Evolutionary conservation across 1,139 yeast species (phyloP).

Genomic region (Eremothecium sinecaudum): DNA sequence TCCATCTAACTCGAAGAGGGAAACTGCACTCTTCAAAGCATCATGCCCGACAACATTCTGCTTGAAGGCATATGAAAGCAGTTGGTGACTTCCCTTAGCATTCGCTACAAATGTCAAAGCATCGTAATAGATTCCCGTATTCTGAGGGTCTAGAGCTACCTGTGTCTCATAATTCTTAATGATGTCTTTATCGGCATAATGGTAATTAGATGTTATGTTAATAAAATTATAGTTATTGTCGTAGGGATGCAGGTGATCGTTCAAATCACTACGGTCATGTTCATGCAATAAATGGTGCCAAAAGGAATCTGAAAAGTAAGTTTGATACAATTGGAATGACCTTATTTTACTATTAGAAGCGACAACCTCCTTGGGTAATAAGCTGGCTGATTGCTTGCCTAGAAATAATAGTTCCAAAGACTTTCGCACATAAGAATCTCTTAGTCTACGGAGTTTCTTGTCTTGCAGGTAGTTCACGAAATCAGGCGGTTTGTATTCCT

Average conservation of each 20-base stretch:
- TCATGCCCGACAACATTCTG: constrained; percentile 56
- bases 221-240: constrained; percentile 34
- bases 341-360: constrained; percentile 15
- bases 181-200: constrained; percentile 54
- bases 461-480: constrained; percentile 33
- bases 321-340: constrained; percentile 34
- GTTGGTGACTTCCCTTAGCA: constrained; percentile 37
- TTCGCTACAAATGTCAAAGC: constrained; percentile 45
- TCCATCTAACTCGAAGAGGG: constrained; percentile 41
- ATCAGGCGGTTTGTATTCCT: constrained; percentile 52
- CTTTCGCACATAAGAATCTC: constrained; percentile 44
- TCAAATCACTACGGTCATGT: constrained; percentile 14
- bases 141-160: constrained; percentile 42
- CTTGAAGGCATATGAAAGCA: constrained; percentile 45
- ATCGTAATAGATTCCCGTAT: constrained; percentile 60
- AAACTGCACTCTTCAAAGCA: constrained; percentile 50
- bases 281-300: constrained; percentile 40
- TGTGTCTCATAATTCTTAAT: constrained; percentile 54
- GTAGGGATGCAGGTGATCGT: constrained; percentile 21
- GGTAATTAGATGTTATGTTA: constrained; percentile 49
- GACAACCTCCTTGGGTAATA: constrained; percentile 11
- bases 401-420: constrained; percentile 40
- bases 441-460: constrained; percentile 23
- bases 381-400: constrained; percentile 32
- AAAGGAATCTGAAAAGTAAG: constrained; percentile 32